phyloP scores from a whole-genome alignment of 1,284 basidiomycete genomes.

The Leccinum variabile region DNA sequence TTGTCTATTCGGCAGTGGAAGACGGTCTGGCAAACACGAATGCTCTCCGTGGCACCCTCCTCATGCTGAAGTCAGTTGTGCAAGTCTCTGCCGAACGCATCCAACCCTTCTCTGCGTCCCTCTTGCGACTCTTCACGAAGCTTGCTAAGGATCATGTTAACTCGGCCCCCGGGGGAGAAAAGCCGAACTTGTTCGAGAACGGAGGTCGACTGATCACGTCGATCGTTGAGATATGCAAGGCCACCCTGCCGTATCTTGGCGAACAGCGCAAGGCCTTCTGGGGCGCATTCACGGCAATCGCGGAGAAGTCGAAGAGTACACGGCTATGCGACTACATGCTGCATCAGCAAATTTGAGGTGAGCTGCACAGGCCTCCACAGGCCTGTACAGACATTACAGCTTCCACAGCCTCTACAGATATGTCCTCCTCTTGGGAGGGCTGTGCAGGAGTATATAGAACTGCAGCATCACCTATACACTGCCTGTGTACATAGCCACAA shows the following conservation, averaged over 20 bases:
- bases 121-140: constrained; percentile 86
- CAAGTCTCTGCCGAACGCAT: constrained; percentile 82
- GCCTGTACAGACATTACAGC: too few species aligned
- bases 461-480: too few species aligned
- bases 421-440: too few species aligned
- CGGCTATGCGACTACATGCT: constrained; percentile 86
- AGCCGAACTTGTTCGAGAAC: constrained; percentile 49
- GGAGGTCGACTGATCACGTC: constrained; percentile 62
- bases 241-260: constrained; percentile 61
- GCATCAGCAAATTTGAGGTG: constrained; percentile 32
- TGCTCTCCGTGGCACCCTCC: constrained; percentile 78
- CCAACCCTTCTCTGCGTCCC: constrained; percentile 73
- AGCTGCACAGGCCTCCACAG: too few species aligned
- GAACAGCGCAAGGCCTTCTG: constrained; percentile 78
- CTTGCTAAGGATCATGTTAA: constrained; percentile 88
- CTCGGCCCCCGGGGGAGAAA: constrained; percentile 42
- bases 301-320: constrained; percentile 90
- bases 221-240: constrained; percentile 73
- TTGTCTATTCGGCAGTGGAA: constrained; percentile 74
- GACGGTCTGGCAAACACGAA: constrained; percentile 80
- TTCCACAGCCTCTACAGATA: too few species aligned
- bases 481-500: too few species aligned
- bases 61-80: constrained; percentile 90
- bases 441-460: too few species aligned
- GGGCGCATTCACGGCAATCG: constrained; percentile 73